Conservation (phyloP, 805 yeast genomes). For the Torulaspora indica region DNA sequence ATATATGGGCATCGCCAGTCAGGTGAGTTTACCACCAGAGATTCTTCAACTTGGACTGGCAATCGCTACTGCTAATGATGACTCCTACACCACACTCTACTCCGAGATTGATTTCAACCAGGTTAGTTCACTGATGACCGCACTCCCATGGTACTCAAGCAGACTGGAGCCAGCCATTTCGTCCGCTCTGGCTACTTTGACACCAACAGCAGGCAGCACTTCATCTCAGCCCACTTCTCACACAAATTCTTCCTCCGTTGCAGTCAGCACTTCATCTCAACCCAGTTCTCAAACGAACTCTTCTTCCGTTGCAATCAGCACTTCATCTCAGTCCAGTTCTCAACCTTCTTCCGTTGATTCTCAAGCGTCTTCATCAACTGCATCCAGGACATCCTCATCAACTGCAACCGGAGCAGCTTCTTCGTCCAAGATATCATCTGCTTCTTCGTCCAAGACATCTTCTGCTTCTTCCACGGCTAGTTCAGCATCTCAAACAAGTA, state of each 20-base stretch:
- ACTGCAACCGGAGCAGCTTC: not conserved
- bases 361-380: no score
- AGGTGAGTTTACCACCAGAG: constrained; percentile 22
- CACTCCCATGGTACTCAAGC: constrained; percentile 37
- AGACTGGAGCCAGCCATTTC: constrained; percentile 26
- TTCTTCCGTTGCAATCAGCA: not conserved
- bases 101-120: constrained; percentile 29
- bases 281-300: not conserved
- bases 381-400: no score
- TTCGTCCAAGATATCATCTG: constrained; percentile 1
- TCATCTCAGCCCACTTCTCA: not conserved
- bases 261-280: constrained; percentile 7
- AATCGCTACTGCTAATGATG: constrained; percentile 35
- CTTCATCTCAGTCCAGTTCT: constrained; percentile 1
- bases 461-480: constrained; percentile 1
- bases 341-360: not conserved
- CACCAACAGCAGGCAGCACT: constrained; percentile 8
- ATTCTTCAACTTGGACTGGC: constrained; percentile 23
- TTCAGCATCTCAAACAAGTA: constrained; percentile 15
- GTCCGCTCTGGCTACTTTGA: constrained; percentile 13
- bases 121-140: constrained; percentile 33
- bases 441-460: not conserved
- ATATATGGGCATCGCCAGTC: constrained; percentile 19
- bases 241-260: not conserved
- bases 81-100: constrained; percentile 35